Evolutionary conservation across 2,329 filamentous ascomycete species (phyloP), one percentile per base, ranked within the genome.

Genomic region (Xylaria sp.): DNA sequence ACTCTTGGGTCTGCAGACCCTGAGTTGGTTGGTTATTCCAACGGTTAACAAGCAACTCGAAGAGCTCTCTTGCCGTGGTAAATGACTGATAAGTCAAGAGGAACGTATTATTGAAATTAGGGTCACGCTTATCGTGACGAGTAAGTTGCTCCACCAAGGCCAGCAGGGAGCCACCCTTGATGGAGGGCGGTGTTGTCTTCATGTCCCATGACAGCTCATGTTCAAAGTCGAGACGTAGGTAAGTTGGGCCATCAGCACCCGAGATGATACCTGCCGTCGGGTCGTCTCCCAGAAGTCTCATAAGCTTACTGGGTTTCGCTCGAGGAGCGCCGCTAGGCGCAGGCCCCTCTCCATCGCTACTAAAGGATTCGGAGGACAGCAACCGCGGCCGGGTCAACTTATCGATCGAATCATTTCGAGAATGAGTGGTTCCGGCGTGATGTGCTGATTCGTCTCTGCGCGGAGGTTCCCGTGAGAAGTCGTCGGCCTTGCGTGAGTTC

Each of bases 71-170:
- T 0, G 93, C 94, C 2, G 87, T 86, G 0, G 94, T 97, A 71
- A 99, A 99, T 0, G 94, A 99, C 63, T 90, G 85, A 73, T 99
- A 99, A 1, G 94, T 99, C 44, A 99, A 83, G 13, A 99, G 85
- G 80, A 99, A 99, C 0, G 94, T 99, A 69, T 93, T 95, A 78
- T 97, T 97, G 77, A 97, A 97, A 63, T 84, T 93, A 2, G 92
- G 91, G 71, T 97, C 94, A 11, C 96, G 83, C 70, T 95, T 94
- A 76, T 99, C 94, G 71, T 99, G 94, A 53, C 94, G 86, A 13
- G 94, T 99, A 50, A 99, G 82, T 71, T 97, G 93, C 74, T 97
- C 94, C 4, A 97, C 94, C 59, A 99, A 79, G 3, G 90, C 94
- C 35, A 91, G 82, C 18, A 99, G 77, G 0, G 93, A 96, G 52